Conservation (phyloP, 306 rosid genomes). For the Senna siamea region DNA sequence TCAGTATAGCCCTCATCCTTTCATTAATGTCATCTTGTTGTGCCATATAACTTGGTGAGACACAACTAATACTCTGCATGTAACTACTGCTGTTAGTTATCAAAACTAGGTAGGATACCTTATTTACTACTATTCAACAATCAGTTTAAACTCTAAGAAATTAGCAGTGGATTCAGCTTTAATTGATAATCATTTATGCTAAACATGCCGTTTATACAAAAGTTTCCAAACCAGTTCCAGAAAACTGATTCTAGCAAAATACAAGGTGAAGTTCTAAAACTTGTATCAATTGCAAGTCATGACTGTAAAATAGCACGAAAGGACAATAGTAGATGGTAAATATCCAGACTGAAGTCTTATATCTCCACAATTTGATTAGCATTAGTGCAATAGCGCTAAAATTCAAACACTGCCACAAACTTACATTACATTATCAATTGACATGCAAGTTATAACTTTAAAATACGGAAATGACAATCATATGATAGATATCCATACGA, state of each 20-base stretch:
- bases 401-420: not conserved
- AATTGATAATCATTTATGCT: not conserved
- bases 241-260: not conserved
- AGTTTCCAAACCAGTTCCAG: not conserved
- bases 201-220: not conserved
- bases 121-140: not conserved
- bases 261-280: no score
- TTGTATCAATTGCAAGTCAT: not conserved
- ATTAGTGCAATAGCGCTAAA: not conserved
- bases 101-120: conserved; percentile 21
- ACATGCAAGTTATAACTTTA: no score
- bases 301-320: not conserved
- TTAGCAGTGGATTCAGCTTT: not conserved
- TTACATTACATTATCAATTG: not conserved
- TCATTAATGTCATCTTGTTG: conserved; percentile 86
- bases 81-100: conserved; percentile 32
- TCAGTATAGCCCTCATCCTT: conserved; percentile 92
- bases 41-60: conserved; percentile 66
- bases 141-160: conserved; percentile 13
- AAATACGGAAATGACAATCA: no score
- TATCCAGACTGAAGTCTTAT: not conserved
- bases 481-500: not conserved
- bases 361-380: no score
- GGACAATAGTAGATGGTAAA: not conserved
- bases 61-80: conserved; percentile 71